phyloP scores from a whole-genome alignment of 805 yeast species.

The Lachancea meyersii region DNA sequence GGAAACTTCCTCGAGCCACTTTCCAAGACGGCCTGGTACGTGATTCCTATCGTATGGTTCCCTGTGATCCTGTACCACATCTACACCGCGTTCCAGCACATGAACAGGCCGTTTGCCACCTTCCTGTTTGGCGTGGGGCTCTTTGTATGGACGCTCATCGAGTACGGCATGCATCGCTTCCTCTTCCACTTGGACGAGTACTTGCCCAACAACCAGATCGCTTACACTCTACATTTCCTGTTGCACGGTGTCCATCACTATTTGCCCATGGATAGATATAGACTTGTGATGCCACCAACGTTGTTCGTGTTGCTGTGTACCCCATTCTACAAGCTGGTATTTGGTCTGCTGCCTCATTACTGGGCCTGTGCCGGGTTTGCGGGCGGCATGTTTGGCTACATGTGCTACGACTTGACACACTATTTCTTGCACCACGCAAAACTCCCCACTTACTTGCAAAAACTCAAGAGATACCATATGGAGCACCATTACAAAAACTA shows the following conservation, averaged over 20 bases:
- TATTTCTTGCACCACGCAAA: constrained; percentile 85
- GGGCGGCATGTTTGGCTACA: constrained; percentile 93
- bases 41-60: constrained; percentile 81
- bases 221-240: constrained; percentile 78
- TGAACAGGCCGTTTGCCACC: constrained; percentile 40
- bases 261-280: constrained; percentile 89
- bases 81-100: constrained; percentile 49
- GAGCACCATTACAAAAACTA: constrained; percentile 98
- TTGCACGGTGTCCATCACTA: constrained; percentile 96
- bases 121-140: constrained; percentile 72
- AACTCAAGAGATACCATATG: constrained; percentile 81
- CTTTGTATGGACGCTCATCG: constrained; percentile 88
- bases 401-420: constrained; percentile 89
- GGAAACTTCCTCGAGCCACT: constrained; percentile 93
- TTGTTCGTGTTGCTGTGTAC: constrained; percentile 62
- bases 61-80: constrained; percentile 68
- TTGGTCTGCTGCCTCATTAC: constrained; percentile 68
- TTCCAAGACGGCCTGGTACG: constrained; percentile 90
- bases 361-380: constrained; percentile 89
- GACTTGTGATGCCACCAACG: constrained; percentile 96
- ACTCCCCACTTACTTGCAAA: constrained; percentile 71
- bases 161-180: constrained; percentile 82
- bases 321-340: constrained; percentile 79
- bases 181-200: constrained; percentile 85
- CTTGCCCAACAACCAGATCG: constrained; percentile 72